Evolutionary conservation across 495 filamentous ascomycete genomes (phyloP).

Genomic region (Hypoxylon cercidicola): DNA sequence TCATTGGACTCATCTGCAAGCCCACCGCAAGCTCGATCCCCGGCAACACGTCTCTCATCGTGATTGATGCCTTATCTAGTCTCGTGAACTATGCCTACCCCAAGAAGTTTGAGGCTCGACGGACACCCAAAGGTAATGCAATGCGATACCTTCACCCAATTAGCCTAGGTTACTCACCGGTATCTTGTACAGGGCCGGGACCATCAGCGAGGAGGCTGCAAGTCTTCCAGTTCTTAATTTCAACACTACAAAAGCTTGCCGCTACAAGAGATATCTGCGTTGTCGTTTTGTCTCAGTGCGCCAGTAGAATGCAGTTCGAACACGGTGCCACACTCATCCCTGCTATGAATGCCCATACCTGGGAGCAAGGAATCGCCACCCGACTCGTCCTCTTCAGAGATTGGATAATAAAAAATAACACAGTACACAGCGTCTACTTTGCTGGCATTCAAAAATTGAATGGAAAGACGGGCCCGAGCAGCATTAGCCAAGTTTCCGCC

Average conservation of each 20-base stretch:
- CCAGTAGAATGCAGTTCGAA: conserved; percentile 70
- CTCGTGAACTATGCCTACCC: conserved; percentile 80
- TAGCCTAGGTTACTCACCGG: conserved; percentile 20
- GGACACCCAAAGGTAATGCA: conserved; percentile 38
- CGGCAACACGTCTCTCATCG: conserved; percentile 67
- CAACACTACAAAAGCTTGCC: conserved; percentile 72
- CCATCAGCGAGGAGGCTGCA: conserved; percentile 52
- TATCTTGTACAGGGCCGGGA: conserved; percentile 45
- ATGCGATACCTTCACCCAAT: background rate
- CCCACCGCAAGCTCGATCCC: conserved; percentile 70
- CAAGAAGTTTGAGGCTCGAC: conserved; percentile 46
- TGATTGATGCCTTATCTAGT: conserved; percentile 80
- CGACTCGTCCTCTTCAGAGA: conserved; percentile 78
- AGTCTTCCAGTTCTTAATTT: conserved; percentile 57
- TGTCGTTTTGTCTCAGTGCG: conserved; percentile 74
- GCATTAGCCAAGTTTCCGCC: conserved; percentile 48
- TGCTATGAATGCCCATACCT: conserved; percentile 70
- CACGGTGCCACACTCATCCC: conserved; percentile 75
- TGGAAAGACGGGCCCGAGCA: conserved; percentile 44
- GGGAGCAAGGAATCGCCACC: conserved; percentile 75
- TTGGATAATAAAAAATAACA: conserved; percentile 52
- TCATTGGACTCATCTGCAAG: conserved; percentile 76
- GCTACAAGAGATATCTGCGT: conserved; percentile 73
- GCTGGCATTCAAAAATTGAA: conserved; percentile 58
- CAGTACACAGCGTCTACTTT: conserved; percentile 49